Conservation (phyloP, 106 monocot species). For the Amphibolis antarctica region DNA sequence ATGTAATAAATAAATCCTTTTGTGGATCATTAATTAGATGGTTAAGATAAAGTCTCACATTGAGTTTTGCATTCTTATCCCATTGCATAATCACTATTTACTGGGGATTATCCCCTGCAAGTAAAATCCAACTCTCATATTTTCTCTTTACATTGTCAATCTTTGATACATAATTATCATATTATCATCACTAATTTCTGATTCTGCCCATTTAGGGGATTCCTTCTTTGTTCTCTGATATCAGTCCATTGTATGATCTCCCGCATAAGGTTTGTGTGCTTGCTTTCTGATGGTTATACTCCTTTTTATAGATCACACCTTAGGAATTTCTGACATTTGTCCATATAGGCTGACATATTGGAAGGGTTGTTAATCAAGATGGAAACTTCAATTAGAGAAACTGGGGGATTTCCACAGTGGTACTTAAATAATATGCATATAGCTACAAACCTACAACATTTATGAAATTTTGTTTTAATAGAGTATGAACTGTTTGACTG, state of each 20-base stretch:
- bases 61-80: no score
- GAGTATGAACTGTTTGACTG: slow-evolving; percentile 10
- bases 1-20: no score
- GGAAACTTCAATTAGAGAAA: slow-evolving; percentile 57
- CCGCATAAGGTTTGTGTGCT: slow-evolving; percentile 51
- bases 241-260: slow-evolving; percentile 77
- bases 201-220: slow-evolving; percentile 41
- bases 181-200: neutral
- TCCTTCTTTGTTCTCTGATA: slow-evolving; percentile 93
- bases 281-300: neutral
- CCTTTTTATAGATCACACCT: neutral
- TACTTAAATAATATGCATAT: slow-evolving; percentile 16
- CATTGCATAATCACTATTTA: no score
- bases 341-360: slow-evolving; percentile 55
- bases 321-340: neutral
- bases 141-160: no score
- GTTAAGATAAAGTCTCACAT: no score
- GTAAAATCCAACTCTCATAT: no score
- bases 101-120: no score
- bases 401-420: slow-evolving; percentile 72
- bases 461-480: neutral
- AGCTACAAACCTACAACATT: neutral
- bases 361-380: slow-evolving; percentile 68
- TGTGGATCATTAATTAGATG: no score
- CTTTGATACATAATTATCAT: no score